These are phyloP conservation scores for Amaranthus palmeri DNA, from an alignment of 148 eudicot genomes.

Conservation along the genomic window DNA sequence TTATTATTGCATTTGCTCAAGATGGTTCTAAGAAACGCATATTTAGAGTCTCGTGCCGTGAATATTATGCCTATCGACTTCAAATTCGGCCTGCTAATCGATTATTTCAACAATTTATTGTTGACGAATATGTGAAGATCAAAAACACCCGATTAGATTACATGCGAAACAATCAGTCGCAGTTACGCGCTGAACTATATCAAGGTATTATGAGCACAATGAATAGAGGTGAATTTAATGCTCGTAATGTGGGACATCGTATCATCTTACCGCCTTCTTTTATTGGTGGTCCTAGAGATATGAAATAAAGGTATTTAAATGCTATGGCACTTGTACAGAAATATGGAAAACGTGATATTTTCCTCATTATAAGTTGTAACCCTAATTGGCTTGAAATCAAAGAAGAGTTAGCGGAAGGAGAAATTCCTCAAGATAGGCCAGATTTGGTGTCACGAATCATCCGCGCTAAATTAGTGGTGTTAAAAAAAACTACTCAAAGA, in stretches of 20 bases:
- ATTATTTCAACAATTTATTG: no score
- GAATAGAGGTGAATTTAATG: no score
- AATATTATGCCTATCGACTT: no score
- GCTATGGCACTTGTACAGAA: not conserved
- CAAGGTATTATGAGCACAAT: no score
- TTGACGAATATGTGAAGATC: no score
- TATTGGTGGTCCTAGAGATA: not conserved
- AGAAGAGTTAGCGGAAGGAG: not conserved
- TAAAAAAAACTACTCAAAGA: not conserved
- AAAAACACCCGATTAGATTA: no score
- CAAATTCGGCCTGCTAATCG: no score
- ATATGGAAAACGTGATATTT: not conserved
- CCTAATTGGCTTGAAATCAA: not conserved
- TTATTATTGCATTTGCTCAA: no score
- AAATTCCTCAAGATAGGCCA: not conserved
- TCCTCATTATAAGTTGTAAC: not conserved
- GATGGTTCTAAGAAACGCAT: no score
- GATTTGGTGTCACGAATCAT: not conserved
- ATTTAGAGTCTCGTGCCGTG: no score
- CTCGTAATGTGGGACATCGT: not conserved
- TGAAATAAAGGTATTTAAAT: not conserved
- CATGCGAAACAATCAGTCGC: no score
- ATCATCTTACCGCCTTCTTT: not conserved
- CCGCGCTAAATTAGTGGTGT: not conserved
- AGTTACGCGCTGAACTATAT: no score